Percentiles rank a stretch among this genome's conserved stretches.
Conservation (phyloP, 345 rosid genomes). For the Salix arbutifolia region DNA sequence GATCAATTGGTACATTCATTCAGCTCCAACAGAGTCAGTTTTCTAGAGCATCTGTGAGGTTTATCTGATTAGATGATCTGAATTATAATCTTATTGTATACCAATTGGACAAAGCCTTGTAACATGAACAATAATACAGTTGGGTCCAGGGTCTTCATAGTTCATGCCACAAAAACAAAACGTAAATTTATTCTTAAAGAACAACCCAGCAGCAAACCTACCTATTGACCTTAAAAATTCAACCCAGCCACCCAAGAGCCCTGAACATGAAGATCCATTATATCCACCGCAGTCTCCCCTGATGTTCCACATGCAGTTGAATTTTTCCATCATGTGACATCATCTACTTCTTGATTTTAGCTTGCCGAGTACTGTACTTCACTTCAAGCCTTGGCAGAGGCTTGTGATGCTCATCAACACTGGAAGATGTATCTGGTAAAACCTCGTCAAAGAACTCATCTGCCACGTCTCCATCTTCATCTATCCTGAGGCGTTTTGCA, state of each 20-base stretch:
- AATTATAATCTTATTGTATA: neutral
- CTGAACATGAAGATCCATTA: slow-evolving; percentile 18
- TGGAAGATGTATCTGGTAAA: slow-evolving; percentile 24
- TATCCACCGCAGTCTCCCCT: slow-evolving; percentile 50
- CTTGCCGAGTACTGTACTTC: slow-evolving; percentile 39
- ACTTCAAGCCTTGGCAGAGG: slow-evolving; percentile 38
- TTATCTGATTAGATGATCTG: neutral
- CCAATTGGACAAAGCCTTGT: neutral
- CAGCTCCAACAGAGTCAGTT: neutral
- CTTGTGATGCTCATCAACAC: slow-evolving; percentile 28
- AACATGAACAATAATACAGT: neutral
- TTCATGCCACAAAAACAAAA: neutral
- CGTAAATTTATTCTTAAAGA: neutral
- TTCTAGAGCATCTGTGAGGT: neutral
- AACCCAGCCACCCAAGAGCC: neutral
- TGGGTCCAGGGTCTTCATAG: neutral
- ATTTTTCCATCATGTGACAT: slow-evolving; percentile 51
- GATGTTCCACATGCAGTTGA: slow-evolving; percentile 51
- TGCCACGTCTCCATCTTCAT: slow-evolving; percentile 96
- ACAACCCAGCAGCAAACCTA: neutral
- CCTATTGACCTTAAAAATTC: neutral
- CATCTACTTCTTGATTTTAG: slow-evolving; percentile 50
- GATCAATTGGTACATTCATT: neutral
- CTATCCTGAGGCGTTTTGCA: slow-evolving; percentile 68
- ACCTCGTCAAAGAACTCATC: slow-evolving; percentile 84